These are phyloP conservation scores for Vitis labrusca DNA, from an alignment of 164 flowering plant species.

Conservation along the genomic window DNA sequence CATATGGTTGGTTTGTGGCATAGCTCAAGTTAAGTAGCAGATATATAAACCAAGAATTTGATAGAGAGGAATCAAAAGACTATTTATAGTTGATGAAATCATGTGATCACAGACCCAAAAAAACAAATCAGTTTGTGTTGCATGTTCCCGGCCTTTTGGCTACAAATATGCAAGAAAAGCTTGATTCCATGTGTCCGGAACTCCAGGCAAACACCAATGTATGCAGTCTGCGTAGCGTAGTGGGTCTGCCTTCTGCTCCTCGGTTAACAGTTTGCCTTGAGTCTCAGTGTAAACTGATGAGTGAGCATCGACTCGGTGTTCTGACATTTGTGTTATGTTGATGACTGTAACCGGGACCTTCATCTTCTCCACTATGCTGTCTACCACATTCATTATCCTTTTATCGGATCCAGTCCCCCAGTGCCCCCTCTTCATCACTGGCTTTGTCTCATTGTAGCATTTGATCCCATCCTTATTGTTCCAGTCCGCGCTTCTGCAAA, in stretches of 20 bases:
- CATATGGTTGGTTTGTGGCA: too few relatives aligned
- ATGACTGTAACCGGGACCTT: slow-evolving; percentile 69
- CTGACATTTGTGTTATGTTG: slow-evolving; percentile 84
- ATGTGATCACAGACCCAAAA: too few relatives aligned
- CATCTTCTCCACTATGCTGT: slow-evolving; percentile 48
- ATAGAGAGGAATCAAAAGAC: too few relatives aligned
- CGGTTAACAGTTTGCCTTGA: slow-evolving; percentile 69
- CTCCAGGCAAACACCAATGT: slow-evolving; percentile 94
- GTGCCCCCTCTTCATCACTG: slow-evolving; percentile 51
- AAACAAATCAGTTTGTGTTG: too few relatives aligned
- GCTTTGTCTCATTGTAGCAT: slow-evolving; percentile 87
- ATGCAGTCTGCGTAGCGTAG: slow-evolving; percentile 77
- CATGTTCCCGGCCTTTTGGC: neutral
- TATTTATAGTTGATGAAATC: too few relatives aligned
- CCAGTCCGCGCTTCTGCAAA: slow-evolving; percentile 83
- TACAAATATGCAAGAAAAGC: slow-evolving; percentile 61
- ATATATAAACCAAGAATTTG: too few relatives aligned
- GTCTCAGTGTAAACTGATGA: slow-evolving; percentile 71
- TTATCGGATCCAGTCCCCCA: slow-evolving; percentile 87
- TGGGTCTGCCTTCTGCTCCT: slow-evolving; percentile 74
- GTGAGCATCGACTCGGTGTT: slow-evolving; percentile 82
- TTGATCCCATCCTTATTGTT: slow-evolving; percentile 53
- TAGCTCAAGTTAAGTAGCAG: too few relatives aligned
- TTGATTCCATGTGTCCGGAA: slow-evolving; percentile 91
- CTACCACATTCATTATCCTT: slow-evolving; percentile 65